Evolutionary conservation across 176 grass and related monocot species (phyloP).

Genomic region (Paspalum notatum): DNA sequence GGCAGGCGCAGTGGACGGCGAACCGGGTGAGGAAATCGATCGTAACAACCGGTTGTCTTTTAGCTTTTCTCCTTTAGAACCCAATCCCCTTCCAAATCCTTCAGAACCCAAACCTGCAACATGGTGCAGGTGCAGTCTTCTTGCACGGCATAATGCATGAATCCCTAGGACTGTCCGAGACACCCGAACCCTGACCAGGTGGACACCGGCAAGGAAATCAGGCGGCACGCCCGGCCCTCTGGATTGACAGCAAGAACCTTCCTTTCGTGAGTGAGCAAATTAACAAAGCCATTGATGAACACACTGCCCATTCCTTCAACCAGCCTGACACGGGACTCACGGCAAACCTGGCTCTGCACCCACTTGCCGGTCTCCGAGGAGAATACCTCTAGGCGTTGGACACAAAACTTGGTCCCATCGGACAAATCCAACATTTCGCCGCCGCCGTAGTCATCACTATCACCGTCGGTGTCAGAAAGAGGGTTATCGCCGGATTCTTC

Average conservation of each 20-base stretch:
- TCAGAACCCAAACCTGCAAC: conserved; percentile 35
- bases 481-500: no score
- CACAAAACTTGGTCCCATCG: neutral
- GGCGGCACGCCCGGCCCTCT: neutral
- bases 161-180: conserved; percentile 31
- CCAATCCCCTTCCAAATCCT: conserved; percentile 20
- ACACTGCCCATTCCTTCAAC: conserved; percentile 19
- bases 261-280: conserved; percentile 31
- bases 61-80: no score
- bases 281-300: conserved; percentile 26
- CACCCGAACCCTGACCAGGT: neutral
- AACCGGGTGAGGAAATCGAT: no score
- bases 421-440: neutral
- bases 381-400: conserved; percentile 33
- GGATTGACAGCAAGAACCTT: conserved; percentile 5
- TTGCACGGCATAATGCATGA: conserved; percentile 16
- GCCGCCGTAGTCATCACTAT: no score
- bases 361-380: conserved; percentile 11
- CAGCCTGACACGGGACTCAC: neutral
- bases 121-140: neutral
- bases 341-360: neutral
- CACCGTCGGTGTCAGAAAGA: no score
- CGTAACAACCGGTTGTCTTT: no score
- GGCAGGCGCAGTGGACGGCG: no score
- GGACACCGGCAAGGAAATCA: neutral